A percentile compares a stretch with the other conserved stretches of the same genome.
Conservation (phyloP, 1,284 basidiomycete species). For the Sphaerobolus stellatus region DNA sequence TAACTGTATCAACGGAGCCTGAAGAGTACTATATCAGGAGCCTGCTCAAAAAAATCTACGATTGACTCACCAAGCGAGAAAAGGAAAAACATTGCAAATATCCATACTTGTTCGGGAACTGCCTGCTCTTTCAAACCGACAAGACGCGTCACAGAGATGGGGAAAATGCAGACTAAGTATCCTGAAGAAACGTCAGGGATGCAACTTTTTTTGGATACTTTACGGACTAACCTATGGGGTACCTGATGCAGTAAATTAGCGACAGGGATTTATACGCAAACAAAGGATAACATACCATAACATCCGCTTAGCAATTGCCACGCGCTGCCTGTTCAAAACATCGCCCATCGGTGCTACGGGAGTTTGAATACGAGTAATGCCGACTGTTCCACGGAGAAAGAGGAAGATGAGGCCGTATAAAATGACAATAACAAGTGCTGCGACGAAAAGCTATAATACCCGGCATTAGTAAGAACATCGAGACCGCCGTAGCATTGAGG, state of each 20-base stretch:
- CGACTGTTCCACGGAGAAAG: conserved; percentile 5
- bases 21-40: not conserved
- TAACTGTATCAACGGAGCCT: conserved; percentile 8
- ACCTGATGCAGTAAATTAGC: not conserved
- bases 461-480: no score
- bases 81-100: conserved; percentile 1
- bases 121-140: conserved; percentile 1
- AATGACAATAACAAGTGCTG: not conserved
- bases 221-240: not conserved
- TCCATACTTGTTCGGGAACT: conserved; percentile 4
- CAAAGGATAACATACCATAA: conserved; percentile 4
- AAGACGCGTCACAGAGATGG: conserved; percentile 5
- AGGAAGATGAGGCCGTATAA: conserved; percentile 6
- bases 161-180: conserved; percentile 6
- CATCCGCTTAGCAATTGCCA: conserved; percentile 8
- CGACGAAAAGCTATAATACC: conserved; percentile 4
- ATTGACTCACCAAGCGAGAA: not conserved
- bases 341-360: not conserved
- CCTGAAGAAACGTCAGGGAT: not conserved
- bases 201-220: not conserved
- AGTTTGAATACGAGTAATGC: not conserved
- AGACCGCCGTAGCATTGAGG: no score
- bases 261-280: not conserved
- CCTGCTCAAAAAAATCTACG: not conserved
- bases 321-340: not conserved